phyloP scores from a whole-genome alignment of 495 filamentous ascomycete species.

The Mytilinidion resinicola region DNA sequence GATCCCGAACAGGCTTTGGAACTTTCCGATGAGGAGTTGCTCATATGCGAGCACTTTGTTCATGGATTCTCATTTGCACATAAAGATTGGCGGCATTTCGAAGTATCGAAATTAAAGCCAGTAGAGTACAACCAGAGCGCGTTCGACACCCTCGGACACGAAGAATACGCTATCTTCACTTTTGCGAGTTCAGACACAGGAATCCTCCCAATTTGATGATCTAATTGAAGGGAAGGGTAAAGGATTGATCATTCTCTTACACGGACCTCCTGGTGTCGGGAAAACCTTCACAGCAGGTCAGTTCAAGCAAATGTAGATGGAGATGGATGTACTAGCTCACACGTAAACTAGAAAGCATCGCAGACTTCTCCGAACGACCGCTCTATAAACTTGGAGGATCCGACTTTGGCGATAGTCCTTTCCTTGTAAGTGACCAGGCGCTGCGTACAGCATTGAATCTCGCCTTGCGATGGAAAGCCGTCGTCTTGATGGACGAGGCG shows the following conservation, averaged over 20 bases:
- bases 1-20: neutral
- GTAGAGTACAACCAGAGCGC: neutral
- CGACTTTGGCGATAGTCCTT: constrained; percentile 2
- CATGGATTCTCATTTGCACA: neutral
- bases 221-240: neutral
- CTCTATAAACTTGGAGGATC: constrained; percentile 7
- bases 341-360: constrained; percentile 8
- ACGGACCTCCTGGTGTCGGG: neutral
- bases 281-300: neutral
- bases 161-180: neutral
- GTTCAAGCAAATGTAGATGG: too few species aligned
- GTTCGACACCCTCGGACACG: neutral
- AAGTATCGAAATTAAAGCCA: neutral
- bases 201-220: neutral
- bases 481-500: constrained; percentile 32
- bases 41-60: neutral
- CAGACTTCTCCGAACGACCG: constrained; percentile 14
- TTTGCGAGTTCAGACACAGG: neutral
- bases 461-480: constrained; percentile 23
- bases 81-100: neutral
- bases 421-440: neutral
- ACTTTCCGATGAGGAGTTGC: neutral
- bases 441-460: neutral
- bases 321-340: too few species aligned
- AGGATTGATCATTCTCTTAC: neutral